Conservation (phyloP, 2,329 filamentous ascomycete genomes). For the Verticillium klebahnii region DNA sequence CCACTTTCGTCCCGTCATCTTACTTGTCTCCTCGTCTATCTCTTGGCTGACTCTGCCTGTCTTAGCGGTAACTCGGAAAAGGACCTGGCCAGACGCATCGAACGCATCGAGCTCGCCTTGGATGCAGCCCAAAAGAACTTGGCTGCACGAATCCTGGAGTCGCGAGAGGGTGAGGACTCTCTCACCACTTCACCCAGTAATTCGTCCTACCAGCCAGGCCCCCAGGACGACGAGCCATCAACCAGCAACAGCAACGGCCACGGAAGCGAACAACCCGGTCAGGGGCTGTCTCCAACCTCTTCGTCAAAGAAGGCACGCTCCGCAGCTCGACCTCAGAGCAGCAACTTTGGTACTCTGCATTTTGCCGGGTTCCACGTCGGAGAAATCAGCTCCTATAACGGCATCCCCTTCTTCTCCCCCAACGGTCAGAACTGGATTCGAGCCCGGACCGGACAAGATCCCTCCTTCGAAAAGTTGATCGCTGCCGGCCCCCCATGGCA, state of each 20-base stretch:
- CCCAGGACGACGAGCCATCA: background rate
- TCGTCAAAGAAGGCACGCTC: background rate
- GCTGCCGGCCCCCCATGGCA: background rate
- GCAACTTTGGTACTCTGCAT: slow-evolving; percentile 31
- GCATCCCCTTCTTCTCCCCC: slow-evolving; percentile 43
- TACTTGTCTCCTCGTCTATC: background rate
- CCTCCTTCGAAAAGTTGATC: slow-evolving; percentile 18
- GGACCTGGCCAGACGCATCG: slow-evolving; percentile 31
- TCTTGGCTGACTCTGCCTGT: background rate
- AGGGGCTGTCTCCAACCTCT: background rate
- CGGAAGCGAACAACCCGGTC: slow-evolving; percentile 1
- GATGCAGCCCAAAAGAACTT: slow-evolving; percentile 12
- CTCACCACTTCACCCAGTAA: background rate
- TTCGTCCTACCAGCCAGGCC: background rate
- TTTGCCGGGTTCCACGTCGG: slow-evolving; percentile 43
- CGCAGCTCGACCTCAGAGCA: background rate
- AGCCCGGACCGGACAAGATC: slow-evolving; percentile 34
- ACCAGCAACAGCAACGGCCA: slow-evolving; percentile 7
- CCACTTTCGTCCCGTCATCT: background rate
- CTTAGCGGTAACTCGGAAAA: slow-evolving; percentile 11
- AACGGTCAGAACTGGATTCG: slow-evolving; percentile 44
- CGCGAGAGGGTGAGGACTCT: slow-evolving; percentile 1
- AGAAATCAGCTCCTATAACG: slow-evolving; percentile 39
- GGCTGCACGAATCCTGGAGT: slow-evolving; percentile 2
- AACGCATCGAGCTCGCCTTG: slow-evolving; percentile 33